Conservation (phyloP, 1,284 basidiomycete species). For the Cutaneotrichosporon cavernicola region DNA sequence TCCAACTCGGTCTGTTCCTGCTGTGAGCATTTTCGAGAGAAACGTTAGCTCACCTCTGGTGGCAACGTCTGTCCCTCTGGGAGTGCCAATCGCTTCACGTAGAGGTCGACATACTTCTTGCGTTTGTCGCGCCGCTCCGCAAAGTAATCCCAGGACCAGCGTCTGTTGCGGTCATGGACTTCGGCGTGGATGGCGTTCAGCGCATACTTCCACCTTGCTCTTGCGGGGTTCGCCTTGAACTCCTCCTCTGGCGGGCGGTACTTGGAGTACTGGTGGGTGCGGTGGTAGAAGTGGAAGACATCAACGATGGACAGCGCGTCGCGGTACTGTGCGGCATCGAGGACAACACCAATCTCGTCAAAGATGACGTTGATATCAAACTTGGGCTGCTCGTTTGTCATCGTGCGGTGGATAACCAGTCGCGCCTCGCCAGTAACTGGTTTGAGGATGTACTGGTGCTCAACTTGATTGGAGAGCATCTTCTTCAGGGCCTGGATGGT, state of each 20-base stretch:
- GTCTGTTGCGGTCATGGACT: constrained; percentile 76
- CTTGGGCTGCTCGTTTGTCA: constrained; percentile 71
- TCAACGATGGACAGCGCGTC: constrained; percentile 91
- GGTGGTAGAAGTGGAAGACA: constrained; percentile 94
- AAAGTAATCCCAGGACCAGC: constrained; percentile 94
- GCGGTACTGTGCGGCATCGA: constrained; percentile 94
- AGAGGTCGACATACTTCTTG: constrained; percentile 75
- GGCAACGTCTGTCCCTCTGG: constrained; percentile 53
- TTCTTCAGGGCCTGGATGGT: constrained; percentile 75
- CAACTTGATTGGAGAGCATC: constrained; percentile 65
- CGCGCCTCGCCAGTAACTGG: constrained; percentile 95
- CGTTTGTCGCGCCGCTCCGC: constrained; percentile 84
- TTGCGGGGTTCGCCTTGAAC: constrained; percentile 65
- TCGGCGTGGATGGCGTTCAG: constrained; percentile 77
- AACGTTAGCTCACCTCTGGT: constrained; percentile 55
- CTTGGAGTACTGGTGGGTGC: constrained; percentile 84
- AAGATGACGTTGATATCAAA: constrained; percentile 89
- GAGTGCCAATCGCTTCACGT: constrained; percentile 64
- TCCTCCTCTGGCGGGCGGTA: constrained; percentile 68
- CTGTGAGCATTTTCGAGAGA: background rate
- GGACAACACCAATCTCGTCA: constrained; percentile 87
- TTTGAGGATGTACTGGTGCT: constrained; percentile 93
- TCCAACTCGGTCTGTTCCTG: constrained; percentile 67
- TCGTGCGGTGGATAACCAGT: constrained; percentile 77
- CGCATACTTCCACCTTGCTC: constrained; percentile 78